A percentile compares a stretch with the other conserved stretches of the same genome.
Conservation (phyloP, 108 stramenopile genomes). For the Pseudonitzschia pungens region DNA sequence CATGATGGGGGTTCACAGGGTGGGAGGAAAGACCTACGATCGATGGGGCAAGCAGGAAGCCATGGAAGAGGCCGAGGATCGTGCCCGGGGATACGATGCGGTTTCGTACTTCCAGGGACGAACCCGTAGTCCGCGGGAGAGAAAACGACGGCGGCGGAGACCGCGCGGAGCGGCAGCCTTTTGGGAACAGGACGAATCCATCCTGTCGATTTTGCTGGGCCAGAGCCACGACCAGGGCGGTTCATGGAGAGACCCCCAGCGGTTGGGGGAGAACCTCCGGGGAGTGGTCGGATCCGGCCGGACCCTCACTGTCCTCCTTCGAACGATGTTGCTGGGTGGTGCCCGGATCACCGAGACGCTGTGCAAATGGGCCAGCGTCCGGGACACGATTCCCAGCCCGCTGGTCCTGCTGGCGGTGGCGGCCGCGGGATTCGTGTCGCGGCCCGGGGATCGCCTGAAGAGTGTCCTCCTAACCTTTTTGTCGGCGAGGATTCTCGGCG, state of each 20-base stretch:
- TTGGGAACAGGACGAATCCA: constrained; percentile 43
- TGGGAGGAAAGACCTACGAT: constrained; percentile 23
- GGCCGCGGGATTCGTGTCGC: constrained; percentile 44
- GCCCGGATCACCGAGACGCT: constrained; percentile 22
- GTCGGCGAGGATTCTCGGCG: constrained; percentile 58
- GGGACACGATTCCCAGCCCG: constrained; percentile 67
- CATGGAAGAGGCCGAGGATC: not conserved
- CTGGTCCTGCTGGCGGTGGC: constrained; percentile 51
- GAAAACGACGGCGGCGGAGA: not conserved
- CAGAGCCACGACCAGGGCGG: not conserved
- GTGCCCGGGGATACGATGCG: constrained; percentile 15
- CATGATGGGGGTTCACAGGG: constrained; percentile 36
- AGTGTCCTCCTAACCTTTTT: constrained; percentile 50
- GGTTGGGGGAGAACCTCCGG: not conserved
- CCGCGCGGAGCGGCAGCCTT: constrained; percentile 17
- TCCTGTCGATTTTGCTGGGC: constrained; percentile 37
- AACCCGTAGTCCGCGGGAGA: not conserved
- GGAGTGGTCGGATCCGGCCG: not conserved
- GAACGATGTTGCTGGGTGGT: not conserved
- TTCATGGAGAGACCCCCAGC: not conserved
- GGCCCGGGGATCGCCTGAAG: constrained; percentile 38
- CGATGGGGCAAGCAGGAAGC: constrained; percentile 9
- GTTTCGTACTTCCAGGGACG: constrained; percentile 23
- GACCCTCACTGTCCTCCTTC: constrained; percentile 5
- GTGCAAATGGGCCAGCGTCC: constrained; percentile 71